phyloP scores from a whole-genome alignment of 1,139 yeast genomes.

The Zygoascus meyerae region DNA sequence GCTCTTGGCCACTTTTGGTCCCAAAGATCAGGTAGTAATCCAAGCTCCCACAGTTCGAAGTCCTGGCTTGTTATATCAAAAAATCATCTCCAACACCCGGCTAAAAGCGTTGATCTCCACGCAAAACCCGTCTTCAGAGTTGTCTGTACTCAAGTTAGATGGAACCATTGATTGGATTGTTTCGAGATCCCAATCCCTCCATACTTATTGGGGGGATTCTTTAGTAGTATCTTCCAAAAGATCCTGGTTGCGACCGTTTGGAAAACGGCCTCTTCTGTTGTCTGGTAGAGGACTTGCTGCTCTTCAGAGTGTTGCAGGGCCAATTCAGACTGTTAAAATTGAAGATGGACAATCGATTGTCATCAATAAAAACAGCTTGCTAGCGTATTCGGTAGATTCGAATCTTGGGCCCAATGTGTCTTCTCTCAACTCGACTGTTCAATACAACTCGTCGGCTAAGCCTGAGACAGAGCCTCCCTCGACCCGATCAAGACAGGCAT shows the following conservation, averaged over 20 bases:
- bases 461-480: neutral
- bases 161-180: slow-evolving; percentile 37
- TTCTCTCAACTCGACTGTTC: neutral
- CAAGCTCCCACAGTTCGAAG: slow-evolving; percentile 9
- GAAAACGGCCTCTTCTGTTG: slow-evolving; percentile 27
- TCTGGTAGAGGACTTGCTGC: slow-evolving; percentile 38
- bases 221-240: slow-evolving; percentile 25
- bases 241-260: slow-evolving; percentile 15
- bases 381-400: slow-evolving; percentile 34
- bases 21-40: slow-evolving; percentile 16
- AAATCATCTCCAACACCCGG: slow-evolving; percentile 12
- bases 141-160: slow-evolving; percentile 32
- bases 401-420: slow-evolving; percentile 14
- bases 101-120: slow-evolving; percentile 11
- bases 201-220: slow-evolving; percentile 29
- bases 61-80: slow-evolving; percentile 9
- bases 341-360: slow-evolving; percentile 32
- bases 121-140: neutral
- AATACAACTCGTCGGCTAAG: slow-evolving; percentile 1
- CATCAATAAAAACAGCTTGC: slow-evolving; percentile 29
- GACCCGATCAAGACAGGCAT: too few species aligned
- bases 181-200: slow-evolving; percentile 21
- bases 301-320: slow-evolving; percentile 30
- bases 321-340: slow-evolving; percentile 31
- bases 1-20: slow-evolving; percentile 43